Evolutionary conservation across 306 rosid genomes (phyloP), one percentile per base, ranked within the genome.

Genomic region (Astragalus glycyphyllos): DNA sequence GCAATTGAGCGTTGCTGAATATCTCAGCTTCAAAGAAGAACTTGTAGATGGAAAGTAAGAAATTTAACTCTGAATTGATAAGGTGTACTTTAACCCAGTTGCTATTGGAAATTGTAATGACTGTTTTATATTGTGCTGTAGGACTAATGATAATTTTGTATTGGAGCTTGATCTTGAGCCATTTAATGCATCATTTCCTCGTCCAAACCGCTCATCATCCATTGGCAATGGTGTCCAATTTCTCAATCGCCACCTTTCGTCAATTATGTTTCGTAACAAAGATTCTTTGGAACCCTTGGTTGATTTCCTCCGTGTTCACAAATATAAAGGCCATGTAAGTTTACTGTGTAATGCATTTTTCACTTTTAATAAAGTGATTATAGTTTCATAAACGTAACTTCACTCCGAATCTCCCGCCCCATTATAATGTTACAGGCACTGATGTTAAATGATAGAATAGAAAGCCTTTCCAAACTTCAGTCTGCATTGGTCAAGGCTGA

Each of bases 221-320:
- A 94, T 94, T 75, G 98, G 98, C 66, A 94, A 94, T 83, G 97
- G 98, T 17, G 98, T 94, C 73, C 95, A 90, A 71, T 94, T 94
- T 71, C 98, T 94, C 77, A 94, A 94, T 10, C 97, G 97, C 59
- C 97, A 94, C 83, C 96, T 94, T 51, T 94, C 98, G 26, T 94
- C 98, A 20, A 77, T 0, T 13, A 86, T 94, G 97, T 94, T 94
- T 68, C 96, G 79, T 13, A 90, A 83, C 88, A 90, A 79, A 82
- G 96, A 94, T 44, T 83, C 83, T 9, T 77, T 94, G 79, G 88
- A 84, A 69, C 97, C 98, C 60, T 77, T 94, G 73, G 90, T 94
- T 45, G 90, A 90, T 77, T 94, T 94, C 84, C 98, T 94, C 68
- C 87, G 96, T 50, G 89, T 70, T 45, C 94, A 94, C 78, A 87